Evolutionary conservation across 106 monocot genomes (phyloP).

Genomic region (Acorus calamus): DNA sequence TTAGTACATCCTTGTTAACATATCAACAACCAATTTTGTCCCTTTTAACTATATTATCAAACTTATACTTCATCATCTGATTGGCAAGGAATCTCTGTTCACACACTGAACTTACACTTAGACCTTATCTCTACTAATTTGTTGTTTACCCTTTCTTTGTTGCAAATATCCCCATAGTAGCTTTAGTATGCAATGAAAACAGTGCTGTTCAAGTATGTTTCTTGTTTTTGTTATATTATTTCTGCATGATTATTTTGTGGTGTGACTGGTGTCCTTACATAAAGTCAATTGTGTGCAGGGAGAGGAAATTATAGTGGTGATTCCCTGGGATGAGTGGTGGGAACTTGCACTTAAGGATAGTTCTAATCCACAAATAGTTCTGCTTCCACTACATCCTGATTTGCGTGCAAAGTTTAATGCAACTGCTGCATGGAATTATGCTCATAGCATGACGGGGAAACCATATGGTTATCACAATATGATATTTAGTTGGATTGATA

Average conservation of each 20-base stretch:
- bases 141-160: too few species aligned
- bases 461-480: conserved; percentile 97
- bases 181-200: too few species aligned
- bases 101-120: too few species aligned
- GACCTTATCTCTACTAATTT: too few species aligned
- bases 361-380: conserved; percentile 86
- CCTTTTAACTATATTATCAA: too few species aligned
- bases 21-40: too few species aligned
- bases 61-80: too few species aligned
- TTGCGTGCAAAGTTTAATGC: conserved; percentile 69
- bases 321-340: conserved; percentile 99
- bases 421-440: conserved; percentile 92
- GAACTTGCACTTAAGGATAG: conserved; percentile 58
- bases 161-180: too few species aligned
- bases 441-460: conserved; percentile 73
- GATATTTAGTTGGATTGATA: conserved; percentile 99
- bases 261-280: neutral
- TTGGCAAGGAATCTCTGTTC: too few species aligned
- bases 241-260: neutral
- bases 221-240: neutral
- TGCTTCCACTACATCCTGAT: conserved; percentile 84
- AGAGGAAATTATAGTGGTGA: conserved; percentile 81
- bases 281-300: conserved; percentile 35
- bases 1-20: too few species aligned
- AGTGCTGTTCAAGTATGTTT: neutral